Base-by-base conservation (phyloP, 1,139 yeast genomes). In the Maudiozyma humilis region DNA sequence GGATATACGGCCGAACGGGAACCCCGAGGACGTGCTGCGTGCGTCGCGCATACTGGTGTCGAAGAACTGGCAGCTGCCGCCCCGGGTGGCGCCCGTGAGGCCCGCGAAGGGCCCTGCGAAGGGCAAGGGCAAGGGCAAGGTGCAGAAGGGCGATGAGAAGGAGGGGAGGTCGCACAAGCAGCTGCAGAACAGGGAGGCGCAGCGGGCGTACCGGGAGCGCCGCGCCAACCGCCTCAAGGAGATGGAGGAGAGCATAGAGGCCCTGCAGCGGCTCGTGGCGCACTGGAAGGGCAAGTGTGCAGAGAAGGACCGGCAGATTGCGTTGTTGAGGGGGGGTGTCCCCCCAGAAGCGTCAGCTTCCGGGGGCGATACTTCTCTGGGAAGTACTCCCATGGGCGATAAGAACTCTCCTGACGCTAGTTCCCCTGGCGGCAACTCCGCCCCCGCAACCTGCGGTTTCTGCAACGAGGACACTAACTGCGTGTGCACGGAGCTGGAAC, bases 131-230 rank as follows among this genome's bases (percentile, higher is more conserved):
- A 32, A 14, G 3, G 2, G 10, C 13, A n/a, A 31, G 17, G 33
- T 17, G 27, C n/a, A 12, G 37, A n/a, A 15, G 33, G 12, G 17
- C 5, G 7, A 8, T 32, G 20, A 4, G 18, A 19, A 14, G 13
- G 19, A 4, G 2, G 3, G 19, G 36, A 13, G 3, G 3, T 15
- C 85, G 59, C 69, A 96, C 46, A 87, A 45, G 35, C 41, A 88
- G 64, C 95, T 95, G 0, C 96, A 89, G 65, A 89, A 89, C 61
- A 71, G 97, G 47, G 96, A 95, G 20, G 97, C 97, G 2, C 97
- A 88, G 66, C 66, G 97, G 45, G 96, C 96, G 0, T 89, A 88
- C 37, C 52, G 70, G 40, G 68, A 65, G 41, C 56, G 70, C 41
- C 57, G 64, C 34, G 66, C 67, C 4, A 62, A 62, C 16, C 56